phyloP scores from a whole-genome alignment of 306 rosid genomes.

The Geum urbanum region DNA sequence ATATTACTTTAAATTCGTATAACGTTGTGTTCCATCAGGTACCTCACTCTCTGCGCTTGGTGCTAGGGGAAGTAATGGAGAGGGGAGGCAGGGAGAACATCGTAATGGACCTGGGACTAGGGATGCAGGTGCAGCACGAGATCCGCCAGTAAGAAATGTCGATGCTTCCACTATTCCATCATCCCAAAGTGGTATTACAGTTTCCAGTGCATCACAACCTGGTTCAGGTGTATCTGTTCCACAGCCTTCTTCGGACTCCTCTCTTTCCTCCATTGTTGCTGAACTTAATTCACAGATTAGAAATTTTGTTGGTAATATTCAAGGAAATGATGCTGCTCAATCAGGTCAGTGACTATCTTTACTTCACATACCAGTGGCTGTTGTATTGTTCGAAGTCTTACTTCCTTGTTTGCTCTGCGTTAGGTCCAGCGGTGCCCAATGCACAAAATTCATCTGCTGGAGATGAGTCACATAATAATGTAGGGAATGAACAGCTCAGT shows the following conservation, averaged over 20 bases:
- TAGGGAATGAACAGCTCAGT: conserved; percentile 46
- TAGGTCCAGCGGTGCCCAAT: conserved; percentile 50
- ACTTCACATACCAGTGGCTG: background rate
- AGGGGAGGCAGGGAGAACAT: conserved; percentile 54
- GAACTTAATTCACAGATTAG: conserved; percentile 54
- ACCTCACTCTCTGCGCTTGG: conserved; percentile 62
- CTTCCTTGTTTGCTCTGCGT: conserved; percentile 26
- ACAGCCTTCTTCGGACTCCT: conserved; percentile 49
- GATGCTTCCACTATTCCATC: conserved; percentile 46
- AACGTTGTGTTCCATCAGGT: conserved; percentile 36
- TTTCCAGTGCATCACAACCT: conserved; percentile 37
- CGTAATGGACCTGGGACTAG: conserved; percentile 49
- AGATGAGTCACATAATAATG: conserved; percentile 30
- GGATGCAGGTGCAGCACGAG: conserved; percentile 53
- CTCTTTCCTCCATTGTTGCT: conserved; percentile 53
- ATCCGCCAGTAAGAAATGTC: conserved; percentile 55
- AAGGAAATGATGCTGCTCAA: conserved; percentile 41
- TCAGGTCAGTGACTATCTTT: conserved; percentile 46
- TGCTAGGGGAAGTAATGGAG: conserved; percentile 68
- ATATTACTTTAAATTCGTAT: background rate
- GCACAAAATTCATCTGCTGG: conserved; percentile 44
- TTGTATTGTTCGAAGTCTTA: conserved; percentile 3
- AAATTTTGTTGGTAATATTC: conserved; percentile 47
- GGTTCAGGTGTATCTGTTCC: conserved; percentile 54
- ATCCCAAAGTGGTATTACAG: conserved; percentile 39